These are phyloP conservation scores for Fonsecaea monophora DNA, from an alignment of 2,329 filamentous ascomycete genomes.

Conservation along the genomic window DNA sequence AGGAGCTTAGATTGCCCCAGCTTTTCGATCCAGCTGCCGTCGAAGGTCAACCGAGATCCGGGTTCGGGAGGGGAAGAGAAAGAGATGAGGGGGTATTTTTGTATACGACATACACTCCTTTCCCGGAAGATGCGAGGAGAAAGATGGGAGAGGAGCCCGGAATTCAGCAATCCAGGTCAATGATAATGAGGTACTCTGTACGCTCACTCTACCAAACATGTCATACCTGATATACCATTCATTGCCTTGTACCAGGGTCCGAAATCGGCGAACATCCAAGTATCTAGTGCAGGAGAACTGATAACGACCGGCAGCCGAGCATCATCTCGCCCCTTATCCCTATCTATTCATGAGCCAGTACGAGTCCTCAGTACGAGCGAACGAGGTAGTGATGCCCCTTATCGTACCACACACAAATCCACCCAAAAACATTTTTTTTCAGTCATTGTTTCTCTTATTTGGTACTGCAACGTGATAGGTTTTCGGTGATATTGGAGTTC, in stretches of 20 bases:
- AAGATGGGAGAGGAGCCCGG: not conserved
- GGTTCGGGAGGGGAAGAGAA: not conserved
- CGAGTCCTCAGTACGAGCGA: not conserved
- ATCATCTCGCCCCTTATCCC: not conserved
- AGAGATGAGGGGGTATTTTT: not conserved
- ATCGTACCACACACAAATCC: too few relatives aligned
- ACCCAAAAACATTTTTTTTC: too few relatives aligned
- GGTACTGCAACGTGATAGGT: not conserved
- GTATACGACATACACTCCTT: not conserved
- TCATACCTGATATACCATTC: not conserved
- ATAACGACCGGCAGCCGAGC: not conserved
- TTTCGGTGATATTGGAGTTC: not conserved
- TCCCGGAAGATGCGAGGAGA: not conserved
- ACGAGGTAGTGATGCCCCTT: not conserved
- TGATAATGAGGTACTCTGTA: not conserved
- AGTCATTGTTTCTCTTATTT: not conserved
- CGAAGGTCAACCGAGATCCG: constrained; percentile 2
- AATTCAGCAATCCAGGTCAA: not conserved
- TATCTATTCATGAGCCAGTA: not conserved
- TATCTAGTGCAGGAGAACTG: not conserved
- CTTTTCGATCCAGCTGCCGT: constrained; percentile 15
- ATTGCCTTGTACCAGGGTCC: not conserved
- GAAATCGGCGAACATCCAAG: not conserved
- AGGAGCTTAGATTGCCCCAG: constrained; percentile 26
- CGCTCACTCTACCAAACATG: not conserved